Percentiles rank a stretch among this genome's conserved stretches.
Conservation (phyloP, 371 early-diverging fungal genomes). For the Apophysomyces sp. region DNA sequence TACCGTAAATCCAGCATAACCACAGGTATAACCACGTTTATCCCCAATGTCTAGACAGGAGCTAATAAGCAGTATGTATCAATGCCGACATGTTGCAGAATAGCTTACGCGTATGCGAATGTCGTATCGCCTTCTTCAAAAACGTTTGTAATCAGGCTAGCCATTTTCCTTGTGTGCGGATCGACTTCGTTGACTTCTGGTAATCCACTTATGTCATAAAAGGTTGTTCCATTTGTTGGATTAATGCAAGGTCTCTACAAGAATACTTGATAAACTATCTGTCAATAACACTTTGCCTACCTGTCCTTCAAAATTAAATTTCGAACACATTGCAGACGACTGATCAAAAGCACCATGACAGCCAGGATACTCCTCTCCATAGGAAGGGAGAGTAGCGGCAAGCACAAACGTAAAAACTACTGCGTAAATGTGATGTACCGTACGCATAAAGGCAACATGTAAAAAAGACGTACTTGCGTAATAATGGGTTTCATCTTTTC, state of each 20-base stretch:
- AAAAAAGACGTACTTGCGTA: no score
- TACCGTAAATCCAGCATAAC: conserved; percentile 57
- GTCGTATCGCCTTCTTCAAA: conserved; percentile 35
- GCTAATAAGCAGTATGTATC: conserved; percentile 8
- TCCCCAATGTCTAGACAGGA: conserved; percentile 36
- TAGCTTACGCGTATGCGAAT: conserved; percentile 36
- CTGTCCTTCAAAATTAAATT: conserved; percentile 23
- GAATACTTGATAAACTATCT: conserved; percentile 3
- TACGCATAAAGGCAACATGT: background rate
- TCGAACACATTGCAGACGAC: conserved; percentile 9
- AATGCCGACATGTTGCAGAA: background rate
- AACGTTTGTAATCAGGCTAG: conserved; percentile 39
- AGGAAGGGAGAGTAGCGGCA: background rate
- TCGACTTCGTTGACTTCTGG: conserved; percentile 16
- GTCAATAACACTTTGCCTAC: background rate
- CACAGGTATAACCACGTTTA: conserved; percentile 40
- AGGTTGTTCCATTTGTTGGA: conserved; percentile 26
- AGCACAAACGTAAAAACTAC: background rate
- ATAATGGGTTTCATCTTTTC: no score
- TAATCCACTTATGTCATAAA: conserved; percentile 25
- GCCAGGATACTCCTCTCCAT: background rate
- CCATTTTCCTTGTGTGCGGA: conserved; percentile 15
- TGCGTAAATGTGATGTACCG: background rate
- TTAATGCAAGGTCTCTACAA: conserved; percentile 17
- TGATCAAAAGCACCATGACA: conserved; percentile 14